Evolutionary conservation across 2,329 filamentous ascomycete species (phyloP), one percentile per base, ranked within the genome.

Genomic region (Fusarium transvaalense): DNA sequence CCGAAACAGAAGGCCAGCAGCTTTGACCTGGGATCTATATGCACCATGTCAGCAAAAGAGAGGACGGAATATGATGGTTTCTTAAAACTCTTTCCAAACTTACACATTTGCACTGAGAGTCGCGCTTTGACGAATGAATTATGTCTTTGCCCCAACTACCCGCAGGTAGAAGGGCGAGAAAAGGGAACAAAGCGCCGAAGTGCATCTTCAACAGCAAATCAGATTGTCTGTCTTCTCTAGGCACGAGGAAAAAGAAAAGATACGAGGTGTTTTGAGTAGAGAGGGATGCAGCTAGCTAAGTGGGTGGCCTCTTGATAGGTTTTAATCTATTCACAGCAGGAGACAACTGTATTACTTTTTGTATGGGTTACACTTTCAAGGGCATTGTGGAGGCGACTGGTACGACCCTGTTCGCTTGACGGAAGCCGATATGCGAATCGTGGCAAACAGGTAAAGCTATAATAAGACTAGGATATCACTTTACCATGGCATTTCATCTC

Each of bases 31-130:
- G 65, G 10, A 48, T 38, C 66, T 68, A 10, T 68, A 10, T 19
- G 8, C 2, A 27, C 7, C 46, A 5, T 29, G 21, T 69, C 6
- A 69, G 43, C 6, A 47, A 12, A 25, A 2, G 21, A 6, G 9
- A 10, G 9, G 2, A 9, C 14, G 17, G 10, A 19, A 50, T 25
- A 5, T 19, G 25, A 23, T 13, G 13, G 4, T 29, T 19, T 0
- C n/a, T 17, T 9, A 27, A 50, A n/a, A 23, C 6, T 27, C 14
- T 50, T 23, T 32, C 13, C 8, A 13, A 34, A 61, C 65, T 6
- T 60, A 68, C 65, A 2, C 65, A 68, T 69, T 37, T 68, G 12
- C 65, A 68, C n/a, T 34, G 21, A 19, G 35, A 9, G 13, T 39
- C 32, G 23, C 47, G 34, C n/a, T 51, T 51, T 19, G 35, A 5